Conservation (phyloP, 345 rosid species). For the Populus nigra region DNA sequence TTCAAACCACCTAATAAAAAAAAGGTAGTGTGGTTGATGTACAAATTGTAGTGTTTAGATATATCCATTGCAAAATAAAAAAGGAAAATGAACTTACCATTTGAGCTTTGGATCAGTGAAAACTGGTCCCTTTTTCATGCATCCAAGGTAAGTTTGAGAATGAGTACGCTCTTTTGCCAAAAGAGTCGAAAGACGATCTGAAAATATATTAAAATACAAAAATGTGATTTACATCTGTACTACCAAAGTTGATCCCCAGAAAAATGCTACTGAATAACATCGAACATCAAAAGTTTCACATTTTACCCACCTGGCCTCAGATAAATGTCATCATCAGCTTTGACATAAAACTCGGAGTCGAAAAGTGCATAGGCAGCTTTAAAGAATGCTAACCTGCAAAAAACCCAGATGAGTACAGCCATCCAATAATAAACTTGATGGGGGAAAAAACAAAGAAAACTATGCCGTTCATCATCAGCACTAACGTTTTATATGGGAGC, state of each 20-base stretch:
- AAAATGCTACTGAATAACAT: background rate
- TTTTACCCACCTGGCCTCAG: conserved; percentile 72
- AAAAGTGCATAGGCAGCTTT: conserved; percentile 80
- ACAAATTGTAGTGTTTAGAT: background rate
- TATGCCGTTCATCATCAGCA: conserved; percentile 12
- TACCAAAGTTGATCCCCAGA: background rate
- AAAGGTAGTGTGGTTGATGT: background rate
- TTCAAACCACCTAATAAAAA: background rate
- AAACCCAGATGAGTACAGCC: background rate
- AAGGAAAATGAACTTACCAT: conserved; percentile 49
- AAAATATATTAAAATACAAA: conserved; percentile 11
- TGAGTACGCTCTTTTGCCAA: conserved; percentile 78
- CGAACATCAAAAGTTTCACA: conserved; percentile 4
- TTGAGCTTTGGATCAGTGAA: conserved; percentile 84
- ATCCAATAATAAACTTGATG: background rate
- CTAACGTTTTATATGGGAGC: conserved; percentile 99
- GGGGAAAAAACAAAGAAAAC: background rate
- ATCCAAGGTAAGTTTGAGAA: conserved; percentile 86
- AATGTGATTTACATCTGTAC: background rate
- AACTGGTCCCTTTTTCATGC: conserved; percentile 89
- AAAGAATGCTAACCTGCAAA: conserved; percentile 73
- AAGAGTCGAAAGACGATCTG: conserved; percentile 76
- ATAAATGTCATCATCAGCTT: conserved; percentile 94
- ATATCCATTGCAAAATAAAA: background rate
- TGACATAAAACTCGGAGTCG: conserved; percentile 84